These are phyloP conservation scores for Lodderomyces beijingensis DNA, from an alignment of 1,139 yeast genomes.

Conservation along the genomic window DNA sequence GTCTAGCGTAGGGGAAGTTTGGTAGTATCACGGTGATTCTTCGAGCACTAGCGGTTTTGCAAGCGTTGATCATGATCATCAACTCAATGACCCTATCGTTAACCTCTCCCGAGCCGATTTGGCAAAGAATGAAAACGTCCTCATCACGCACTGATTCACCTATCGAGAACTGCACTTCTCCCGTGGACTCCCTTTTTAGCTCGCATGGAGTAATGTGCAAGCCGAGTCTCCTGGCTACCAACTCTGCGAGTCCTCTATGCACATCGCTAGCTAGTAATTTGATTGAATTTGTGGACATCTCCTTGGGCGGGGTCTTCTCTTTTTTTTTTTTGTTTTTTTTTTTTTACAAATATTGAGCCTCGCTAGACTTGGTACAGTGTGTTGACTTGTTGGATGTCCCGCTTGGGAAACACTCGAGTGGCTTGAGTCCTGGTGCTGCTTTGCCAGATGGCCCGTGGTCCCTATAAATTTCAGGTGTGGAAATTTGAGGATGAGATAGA, in stretches of 20 bases:
- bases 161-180: conserved; percentile 67
- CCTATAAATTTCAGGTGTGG: too few relatives aligned
- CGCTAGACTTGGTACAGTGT: too few relatives aligned
- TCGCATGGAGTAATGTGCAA: conserved; percentile 60
- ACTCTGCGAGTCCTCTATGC: conserved; percentile 80
- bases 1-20: conserved; percentile 79
- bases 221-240: conserved; percentile 65
- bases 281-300: conserved; percentile 84
- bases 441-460: too few relatives aligned
- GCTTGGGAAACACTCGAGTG: too few relatives aligned
- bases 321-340: too few relatives aligned
- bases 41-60: conserved; percentile 75
- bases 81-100: conserved; percentile 72
- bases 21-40: conserved; percentile 77
- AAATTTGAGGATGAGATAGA: too few relatives aligned
- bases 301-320: too few relatives aligned
- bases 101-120: conserved; percentile 80
- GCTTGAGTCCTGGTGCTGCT: too few relatives aligned
- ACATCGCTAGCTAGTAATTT: conserved; percentile 87
- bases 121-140: conserved; percentile 89
- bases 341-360: too few relatives aligned
- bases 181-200: conserved; percentile 66
- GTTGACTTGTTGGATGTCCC: too few relatives aligned
- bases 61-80: conserved; percentile 69
- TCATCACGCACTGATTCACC: conserved; percentile 95